phyloP scores from a whole-genome alignment of 345 rosid genomes.

The Hibiscus mutabilis region DNA sequence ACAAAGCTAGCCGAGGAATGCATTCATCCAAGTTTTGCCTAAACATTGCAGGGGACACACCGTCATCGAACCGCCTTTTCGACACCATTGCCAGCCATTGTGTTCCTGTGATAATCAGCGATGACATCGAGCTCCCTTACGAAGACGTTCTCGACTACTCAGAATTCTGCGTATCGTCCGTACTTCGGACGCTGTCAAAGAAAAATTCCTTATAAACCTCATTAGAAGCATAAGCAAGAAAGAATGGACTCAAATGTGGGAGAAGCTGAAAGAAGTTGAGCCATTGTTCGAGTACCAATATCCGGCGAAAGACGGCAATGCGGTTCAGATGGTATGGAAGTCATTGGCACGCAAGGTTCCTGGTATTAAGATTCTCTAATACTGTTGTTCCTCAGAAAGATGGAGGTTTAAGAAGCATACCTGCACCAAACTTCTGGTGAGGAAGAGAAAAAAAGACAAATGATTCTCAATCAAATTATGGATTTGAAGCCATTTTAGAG shows the following conservation, averaged over 20 bases:
- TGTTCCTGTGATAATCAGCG: slow-evolving; percentile 84
- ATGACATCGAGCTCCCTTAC: slow-evolving; percentile 85
- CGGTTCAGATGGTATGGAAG: slow-evolving; percentile 91
- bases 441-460: background rate
- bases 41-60: slow-evolving; percentile 95
- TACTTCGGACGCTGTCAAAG: slow-evolving; percentile 72
- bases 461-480: background rate
- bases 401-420: slow-evolving; percentile 23
- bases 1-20: slow-evolving; percentile 72
- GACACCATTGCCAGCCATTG: slow-evolving; percentile 95
- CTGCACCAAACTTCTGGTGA: slow-evolving; percentile 54
- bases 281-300: slow-evolving; percentile 50
- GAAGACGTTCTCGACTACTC: slow-evolving; percentile 90
- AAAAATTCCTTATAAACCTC: slow-evolving; percentile 52
- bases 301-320: slow-evolving; percentile 60
- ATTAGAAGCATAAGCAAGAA: slow-evolving; percentile 57
- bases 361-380: slow-evolving; percentile 38
- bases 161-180: slow-evolving; percentile 75
- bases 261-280: slow-evolving; percentile 52
- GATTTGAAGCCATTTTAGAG: slow-evolving; percentile 4
- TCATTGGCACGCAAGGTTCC: slow-evolving; percentile 75
- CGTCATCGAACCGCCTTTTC: slow-evolving; percentile 89
- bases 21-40: slow-evolving; percentile 83
- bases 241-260: slow-evolving; percentile 76
- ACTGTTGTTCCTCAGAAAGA: slow-evolving; percentile 12